Evolutionary conservation across 2,329 filamentous ascomycete species (phyloP), one percentile per base, ranked within the genome.

Genomic region (Sclerotiophoma versabilis): DNA sequence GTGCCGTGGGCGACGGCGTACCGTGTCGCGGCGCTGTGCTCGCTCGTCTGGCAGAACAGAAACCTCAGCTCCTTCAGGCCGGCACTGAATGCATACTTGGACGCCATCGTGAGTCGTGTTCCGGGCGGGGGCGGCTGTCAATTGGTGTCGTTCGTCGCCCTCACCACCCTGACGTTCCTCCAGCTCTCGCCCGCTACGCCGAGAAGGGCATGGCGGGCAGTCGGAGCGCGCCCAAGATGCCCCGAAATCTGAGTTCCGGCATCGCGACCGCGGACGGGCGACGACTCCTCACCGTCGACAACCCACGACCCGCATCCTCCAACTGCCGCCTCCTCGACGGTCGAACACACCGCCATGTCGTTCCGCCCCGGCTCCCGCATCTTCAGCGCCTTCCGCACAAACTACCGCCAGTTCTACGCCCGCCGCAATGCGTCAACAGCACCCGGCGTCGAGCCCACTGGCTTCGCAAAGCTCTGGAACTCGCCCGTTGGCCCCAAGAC

Each of bases 21-120:
- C 95, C 95, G 88, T 62, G 91, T 89, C 60, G 91, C 88, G 71
- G 91, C 90, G 82, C 93, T 96, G 75, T 92, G 88, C 75, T 96
- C 90, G 64, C 90, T 91, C 47, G 91, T 93, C 80, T 98, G 93
- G 83, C 95, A 98, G 81, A 98, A 93, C 70, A 96, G 84, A 81
- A 99, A 99, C 75, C 95, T 90, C 76, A 99, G 84, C 84, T 99
- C 95, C 84, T 92, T 96, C 76, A 99, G 84, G 64, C 87, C 82
- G 77, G 92, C 89, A 66, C 87, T 85, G 80, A 99, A 99, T 69
- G 87, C 91, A 81, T 96, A 97, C 84, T 95, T 96, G 79, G 84
- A 83, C 67, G 92, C 91, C 95, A 98, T 98, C 63, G 66, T 82
- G 73, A 39, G 29, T 46, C 39, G 52, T 29, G 39, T 42, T 51